These are phyloP conservation scores for Pseudofabraea citricarpa DNA, from an alignment of 2,329 filamentous ascomycete genomes.

Conservation along the genomic window DNA sequence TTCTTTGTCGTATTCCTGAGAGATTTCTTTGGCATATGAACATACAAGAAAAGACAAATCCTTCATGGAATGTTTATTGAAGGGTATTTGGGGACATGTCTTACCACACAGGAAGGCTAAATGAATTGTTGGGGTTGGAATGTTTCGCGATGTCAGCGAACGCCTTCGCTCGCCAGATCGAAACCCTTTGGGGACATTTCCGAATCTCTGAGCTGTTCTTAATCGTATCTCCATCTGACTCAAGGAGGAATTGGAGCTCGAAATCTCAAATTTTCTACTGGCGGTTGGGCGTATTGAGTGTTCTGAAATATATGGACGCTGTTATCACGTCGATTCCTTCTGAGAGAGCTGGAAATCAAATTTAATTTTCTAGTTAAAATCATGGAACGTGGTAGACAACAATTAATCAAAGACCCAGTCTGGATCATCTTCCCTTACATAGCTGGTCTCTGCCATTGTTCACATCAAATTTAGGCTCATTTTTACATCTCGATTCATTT, in stretches of 20 bases:
- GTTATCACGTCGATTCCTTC: too few species aligned
- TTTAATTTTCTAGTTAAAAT: too few species aligned
- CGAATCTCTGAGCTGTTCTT: not conserved
- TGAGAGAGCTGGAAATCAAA: too few species aligned
- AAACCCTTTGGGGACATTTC: not conserved
- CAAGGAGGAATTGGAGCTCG: conserved; percentile 17
- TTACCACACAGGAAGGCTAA: not conserved
- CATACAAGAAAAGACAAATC: not conserved
- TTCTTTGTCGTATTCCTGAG: not conserved
- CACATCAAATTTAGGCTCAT: too few species aligned
- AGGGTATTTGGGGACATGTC: not conserved
- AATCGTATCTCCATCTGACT: not conserved
- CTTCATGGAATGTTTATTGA: not conserved
- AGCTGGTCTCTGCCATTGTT: too few species aligned
- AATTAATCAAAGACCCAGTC: too few species aligned
- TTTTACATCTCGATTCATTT: too few species aligned
- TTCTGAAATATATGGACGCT: not conserved
- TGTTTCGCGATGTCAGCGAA: not conserved
- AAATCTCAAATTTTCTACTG: conserved; percentile 31
- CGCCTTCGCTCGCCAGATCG: not conserved
- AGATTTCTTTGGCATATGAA: not conserved
- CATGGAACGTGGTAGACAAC: too few species aligned
- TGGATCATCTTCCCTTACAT: too few species aligned
- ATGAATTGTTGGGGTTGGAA: not conserved
- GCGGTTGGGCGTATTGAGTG: conserved; percentile 32